Evolutionary conservation across 768 basidiomycete species (phyloP).

Genomic region (Cystobasidium ongulense): DNA sequence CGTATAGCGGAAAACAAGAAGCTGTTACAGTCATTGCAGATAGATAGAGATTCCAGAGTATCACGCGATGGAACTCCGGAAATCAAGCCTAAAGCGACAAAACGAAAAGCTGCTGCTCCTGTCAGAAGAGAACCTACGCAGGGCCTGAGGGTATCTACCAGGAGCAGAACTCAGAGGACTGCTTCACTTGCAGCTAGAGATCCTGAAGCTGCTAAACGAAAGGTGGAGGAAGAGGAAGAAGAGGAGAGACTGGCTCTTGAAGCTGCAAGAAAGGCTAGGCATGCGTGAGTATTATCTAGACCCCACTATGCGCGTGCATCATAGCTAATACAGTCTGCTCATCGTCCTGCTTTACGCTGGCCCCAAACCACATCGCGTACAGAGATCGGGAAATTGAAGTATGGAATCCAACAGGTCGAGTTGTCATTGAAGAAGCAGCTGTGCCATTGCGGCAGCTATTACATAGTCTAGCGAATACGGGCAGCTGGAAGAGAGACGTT

Average conservation of each 20-base stretch:
- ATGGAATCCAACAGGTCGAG: conserved; percentile 25
- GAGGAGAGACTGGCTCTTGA: not conserved
- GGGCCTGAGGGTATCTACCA: not conserved
- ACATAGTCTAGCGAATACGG: not conserved
- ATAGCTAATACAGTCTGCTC: too few species aligned
- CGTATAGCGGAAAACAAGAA: conserved; percentile 27
- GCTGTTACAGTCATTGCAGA: conserved; percentile 17
- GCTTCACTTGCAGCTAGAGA: conserved; percentile 9
- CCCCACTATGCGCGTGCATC: too few species aligned
- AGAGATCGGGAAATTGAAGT: conserved; percentile 27
- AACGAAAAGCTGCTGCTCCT: not conserved
- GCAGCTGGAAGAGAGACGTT: not conserved
- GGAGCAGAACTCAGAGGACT: conserved; percentile 3
- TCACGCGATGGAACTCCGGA: not conserved
- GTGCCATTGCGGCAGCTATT: not conserved
- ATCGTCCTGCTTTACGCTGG: too few species aligned
- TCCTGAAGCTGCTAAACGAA: conserved; percentile 22
- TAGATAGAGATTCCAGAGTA: conserved; percentile 2
- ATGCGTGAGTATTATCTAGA: conserved; percentile 27
- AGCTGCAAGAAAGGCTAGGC: conserved; percentile 9
- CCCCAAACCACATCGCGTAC: not conserved
- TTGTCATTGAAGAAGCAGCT: conserved; percentile 6
- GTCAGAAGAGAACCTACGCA: not conserved
- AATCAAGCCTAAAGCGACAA: not conserved
- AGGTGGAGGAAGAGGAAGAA: conserved; percentile 30